These are phyloP conservation scores for Flueggea neowawraea DNA, from an alignment of 441 rosid species.

Conservation along the genomic window DNA sequence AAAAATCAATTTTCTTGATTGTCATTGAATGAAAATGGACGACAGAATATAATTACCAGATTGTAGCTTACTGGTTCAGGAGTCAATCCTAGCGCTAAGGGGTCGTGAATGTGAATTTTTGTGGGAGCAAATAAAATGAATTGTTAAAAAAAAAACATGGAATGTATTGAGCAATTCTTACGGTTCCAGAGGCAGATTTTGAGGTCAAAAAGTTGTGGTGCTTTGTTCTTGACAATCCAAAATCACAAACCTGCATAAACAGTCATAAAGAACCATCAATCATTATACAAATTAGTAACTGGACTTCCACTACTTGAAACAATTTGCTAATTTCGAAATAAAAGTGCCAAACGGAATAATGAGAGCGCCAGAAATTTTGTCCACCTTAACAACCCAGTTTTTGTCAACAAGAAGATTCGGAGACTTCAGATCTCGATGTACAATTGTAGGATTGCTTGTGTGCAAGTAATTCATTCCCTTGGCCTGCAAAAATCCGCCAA, in stretches of 20 bases:
- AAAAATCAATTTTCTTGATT: conserved; percentile 13
- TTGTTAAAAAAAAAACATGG: background rate
- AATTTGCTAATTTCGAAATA: conserved; percentile 5
- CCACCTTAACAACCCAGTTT: conserved; percentile 97
- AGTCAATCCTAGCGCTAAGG: no score
- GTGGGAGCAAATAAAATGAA: no score
- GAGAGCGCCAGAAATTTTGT: conserved; percentile 1
- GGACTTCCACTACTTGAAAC: conserved; percentile 1
- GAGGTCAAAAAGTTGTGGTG: conserved; percentile 94
- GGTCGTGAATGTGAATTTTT: no score
- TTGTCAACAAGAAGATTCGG: conserved; percentile 98
- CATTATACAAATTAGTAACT: background rate
- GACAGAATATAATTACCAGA: no score
- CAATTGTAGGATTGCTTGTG: conserved; percentile 92
- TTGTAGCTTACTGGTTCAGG: no score
- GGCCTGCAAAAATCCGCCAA: conserved; percentile 48
- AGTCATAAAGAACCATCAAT: conserved; percentile 2
- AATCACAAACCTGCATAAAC: conserved; percentile 73
- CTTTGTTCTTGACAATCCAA: conserved; percentile 94
- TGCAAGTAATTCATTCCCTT: conserved; percentile 99
- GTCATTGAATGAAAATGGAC: conserved; percentile 1
- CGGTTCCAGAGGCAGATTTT: conserved; percentile 98
- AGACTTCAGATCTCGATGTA: conserved; percentile 96
- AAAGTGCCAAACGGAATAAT: background rate
- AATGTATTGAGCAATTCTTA: conserved; percentile 19